Conservation (phyloP, 495 filamentous ascomycete species). For the Polyplosphaeria fusca region DNA sequence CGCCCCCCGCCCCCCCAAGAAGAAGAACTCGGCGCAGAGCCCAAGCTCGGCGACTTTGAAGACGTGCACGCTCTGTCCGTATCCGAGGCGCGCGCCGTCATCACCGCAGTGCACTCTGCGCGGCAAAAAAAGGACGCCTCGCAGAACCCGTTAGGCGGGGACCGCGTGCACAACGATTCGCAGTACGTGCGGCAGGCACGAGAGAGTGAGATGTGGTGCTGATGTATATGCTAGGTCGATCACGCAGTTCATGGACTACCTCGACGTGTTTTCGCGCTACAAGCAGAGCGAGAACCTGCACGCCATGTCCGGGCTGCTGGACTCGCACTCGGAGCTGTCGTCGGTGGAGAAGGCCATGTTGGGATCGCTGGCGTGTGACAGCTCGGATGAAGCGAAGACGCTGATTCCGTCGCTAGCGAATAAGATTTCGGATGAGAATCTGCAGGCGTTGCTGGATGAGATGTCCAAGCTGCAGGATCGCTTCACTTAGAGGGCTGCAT, state of each 20-base stretch:
- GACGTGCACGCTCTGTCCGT: conserved; percentile 82
- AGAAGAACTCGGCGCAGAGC: conserved; percentile 77
- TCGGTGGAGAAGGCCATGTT: conserved; percentile 92
- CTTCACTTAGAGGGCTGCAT: too few relatives aligned
- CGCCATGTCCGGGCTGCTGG: conserved; percentile 79
- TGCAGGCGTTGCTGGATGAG: conserved; percentile 85
- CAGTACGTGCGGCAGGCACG: conserved; percentile 47
- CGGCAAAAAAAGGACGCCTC: conserved; percentile 62
- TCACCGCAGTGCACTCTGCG: conserved; percentile 79
- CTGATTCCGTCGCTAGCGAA: conserved; percentile 84
- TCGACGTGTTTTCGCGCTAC: conserved; percentile 90
- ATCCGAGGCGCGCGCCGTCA: conserved; percentile 85
- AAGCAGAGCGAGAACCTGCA: conserved; percentile 91
- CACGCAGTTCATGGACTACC: conserved; percentile 81
- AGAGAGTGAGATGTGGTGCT: background rate
- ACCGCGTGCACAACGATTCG: conserved; percentile 49
- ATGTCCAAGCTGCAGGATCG: conserved; percentile 78
- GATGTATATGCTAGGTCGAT: conserved; percentile 50
- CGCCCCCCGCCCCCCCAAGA: conserved; percentile 65
- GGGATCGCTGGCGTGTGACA: conserved; percentile 91
- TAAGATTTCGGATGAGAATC: conserved; percentile 82
- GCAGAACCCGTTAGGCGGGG: conserved; percentile 44
- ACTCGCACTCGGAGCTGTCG: conserved; percentile 71
- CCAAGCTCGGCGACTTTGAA: conserved; percentile 89
- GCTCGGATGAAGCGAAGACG: conserved; percentile 91